A percentile compares a stretch with the other conserved stretches of the same genome.
phyloP scores from a whole-genome alignment of 345 rosid genomes.

The Sapria himalayana region DNA sequence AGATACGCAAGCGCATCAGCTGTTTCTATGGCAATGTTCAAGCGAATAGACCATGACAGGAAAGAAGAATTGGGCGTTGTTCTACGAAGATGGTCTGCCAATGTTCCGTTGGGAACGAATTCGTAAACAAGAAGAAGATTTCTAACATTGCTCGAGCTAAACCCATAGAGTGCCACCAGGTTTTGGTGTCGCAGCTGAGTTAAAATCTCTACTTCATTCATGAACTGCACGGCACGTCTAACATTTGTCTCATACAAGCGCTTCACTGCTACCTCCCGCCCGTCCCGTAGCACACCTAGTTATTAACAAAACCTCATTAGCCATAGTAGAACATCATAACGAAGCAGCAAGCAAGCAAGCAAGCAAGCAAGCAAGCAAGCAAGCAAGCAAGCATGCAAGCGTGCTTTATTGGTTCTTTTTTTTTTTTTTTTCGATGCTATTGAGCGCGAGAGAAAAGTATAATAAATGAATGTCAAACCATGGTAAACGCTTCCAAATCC shows the following conservation, averaged over 20 bases:
- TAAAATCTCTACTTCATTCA: conserved; percentile 36
- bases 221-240: conserved; percentile 28
- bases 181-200: conserved; percentile 42
- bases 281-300: conserved; percentile 40
- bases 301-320: too few species aligned
- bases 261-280: conserved; percentile 57
- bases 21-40: conserved; percentile 44
- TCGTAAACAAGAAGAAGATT: conserved; percentile 53
- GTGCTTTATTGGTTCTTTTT: not conserved
- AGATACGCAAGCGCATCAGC: conserved; percentile 47
- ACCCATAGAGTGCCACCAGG: conserved; percentile 49
- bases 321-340: too few species aligned
- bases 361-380: too few species aligned
- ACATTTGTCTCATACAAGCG: conserved; percentile 35
- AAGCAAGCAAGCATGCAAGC: too few species aligned
- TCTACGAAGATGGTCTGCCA: conserved; percentile 50
- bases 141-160: conserved; percentile 30
- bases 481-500: conserved; percentile 53
- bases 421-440: not conserved
- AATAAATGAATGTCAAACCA: conserved; percentile 20
- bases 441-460: not conserved
- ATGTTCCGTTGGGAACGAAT: conserved; percentile 36
- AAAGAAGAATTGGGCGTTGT: conserved; percentile 12
- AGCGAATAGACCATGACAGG: conserved; percentile 28
- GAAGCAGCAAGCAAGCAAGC: too few species aligned